A percentile compares a stretch with the other conserved stretches of the same genome.
Evolutionary conservation across 495 filamentous ascomycete genomes (phyloP).

Genomic region (Neurospora sp.): DNA sequence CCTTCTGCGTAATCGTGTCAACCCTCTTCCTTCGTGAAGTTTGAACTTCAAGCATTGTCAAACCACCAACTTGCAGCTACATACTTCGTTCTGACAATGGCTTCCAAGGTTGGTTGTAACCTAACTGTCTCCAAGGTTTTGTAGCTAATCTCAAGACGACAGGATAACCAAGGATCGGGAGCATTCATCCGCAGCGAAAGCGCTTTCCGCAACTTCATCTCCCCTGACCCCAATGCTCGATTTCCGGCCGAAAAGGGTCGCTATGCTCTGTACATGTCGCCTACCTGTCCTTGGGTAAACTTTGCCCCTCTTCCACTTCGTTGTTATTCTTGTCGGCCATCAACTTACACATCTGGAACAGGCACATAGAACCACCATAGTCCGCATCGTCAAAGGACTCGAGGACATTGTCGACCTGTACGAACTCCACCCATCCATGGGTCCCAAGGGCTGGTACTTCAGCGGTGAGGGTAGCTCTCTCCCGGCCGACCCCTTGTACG

Average conservation of each 20-base stretch:
- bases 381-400: slow-evolving; percentile 54
- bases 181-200: slow-evolving; percentile 38
- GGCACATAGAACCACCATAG: slow-evolving; percentile 58
- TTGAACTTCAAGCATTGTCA: background rate
- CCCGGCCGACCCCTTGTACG: slow-evolving; percentile 50
- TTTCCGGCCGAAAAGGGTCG: slow-evolving; percentile 58
- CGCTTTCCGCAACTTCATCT: slow-evolving; percentile 40
- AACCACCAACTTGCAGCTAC: background rate
- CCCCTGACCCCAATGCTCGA: slow-evolving; percentile 33
- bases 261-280: slow-evolving; percentile 59
- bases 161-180: background rate
- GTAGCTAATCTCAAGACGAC: background rate
- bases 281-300: slow-evolving; percentile 54
- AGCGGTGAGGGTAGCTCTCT: slow-evolving; percentile 41
- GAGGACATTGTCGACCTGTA: slow-evolving; percentile 51
- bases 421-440: slow-evolving; percentile 41
- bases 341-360: background rate
- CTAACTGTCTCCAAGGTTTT: background rate
- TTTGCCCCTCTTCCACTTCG: background rate
- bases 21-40: background rate
- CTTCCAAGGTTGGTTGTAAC: background rate
- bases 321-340: background rate
- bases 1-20: background rate
- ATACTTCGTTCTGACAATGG: background rate
- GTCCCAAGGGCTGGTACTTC: slow-evolving; percentile 58